Evolutionary conservation across 495 filamentous ascomycete species (phyloP).

Genomic region (Xeromyces bisporus): DNA sequence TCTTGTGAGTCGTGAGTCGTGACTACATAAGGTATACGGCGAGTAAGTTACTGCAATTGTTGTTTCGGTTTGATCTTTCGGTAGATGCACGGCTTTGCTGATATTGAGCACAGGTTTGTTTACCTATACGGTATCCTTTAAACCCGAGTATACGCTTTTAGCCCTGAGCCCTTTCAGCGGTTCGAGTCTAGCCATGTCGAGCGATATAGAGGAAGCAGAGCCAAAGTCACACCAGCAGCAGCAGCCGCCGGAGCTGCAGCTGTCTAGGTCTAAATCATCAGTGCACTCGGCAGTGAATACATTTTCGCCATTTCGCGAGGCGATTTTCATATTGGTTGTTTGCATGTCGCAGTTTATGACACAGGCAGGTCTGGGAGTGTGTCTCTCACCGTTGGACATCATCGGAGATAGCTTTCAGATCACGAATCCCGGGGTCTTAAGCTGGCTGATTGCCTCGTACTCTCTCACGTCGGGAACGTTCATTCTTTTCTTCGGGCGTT

Average conservation of each 20-base stretch:
- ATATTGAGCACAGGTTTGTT: too few relatives aligned
- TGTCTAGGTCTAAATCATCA: background rate
- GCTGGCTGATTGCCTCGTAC: constrained; percentile 43
- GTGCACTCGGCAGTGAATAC: background rate
- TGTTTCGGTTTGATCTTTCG: too few relatives aligned
- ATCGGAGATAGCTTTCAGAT: constrained; percentile 31
- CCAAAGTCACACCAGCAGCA: too few relatives aligned
- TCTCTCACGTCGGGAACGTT: constrained; percentile 46
- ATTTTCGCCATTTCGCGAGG: constrained; percentile 10
- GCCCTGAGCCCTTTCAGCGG: too few relatives aligned
- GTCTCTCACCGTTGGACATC: constrained; percentile 21
- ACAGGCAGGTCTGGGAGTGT: constrained; percentile 15
- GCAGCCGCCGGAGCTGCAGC: background rate
- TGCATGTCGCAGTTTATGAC: constrained; percentile 30
- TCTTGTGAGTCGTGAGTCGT: too few relatives aligned
- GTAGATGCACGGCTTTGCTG: too few relatives aligned
- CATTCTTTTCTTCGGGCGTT: constrained; percentile 42
- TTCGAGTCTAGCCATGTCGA: background rate
- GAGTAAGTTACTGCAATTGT: too few relatives aligned
- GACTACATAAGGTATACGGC: too few relatives aligned
- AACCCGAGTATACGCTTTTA: too few relatives aligned
- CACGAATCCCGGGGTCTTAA: constrained; percentile 20
- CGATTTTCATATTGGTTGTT: constrained; percentile 22
- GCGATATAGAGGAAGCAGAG: background rate
- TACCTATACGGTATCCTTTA: too few relatives aligned